Conservation (phyloP, 768 basidiomycete species). For the Amanita muscaria region DNA sequence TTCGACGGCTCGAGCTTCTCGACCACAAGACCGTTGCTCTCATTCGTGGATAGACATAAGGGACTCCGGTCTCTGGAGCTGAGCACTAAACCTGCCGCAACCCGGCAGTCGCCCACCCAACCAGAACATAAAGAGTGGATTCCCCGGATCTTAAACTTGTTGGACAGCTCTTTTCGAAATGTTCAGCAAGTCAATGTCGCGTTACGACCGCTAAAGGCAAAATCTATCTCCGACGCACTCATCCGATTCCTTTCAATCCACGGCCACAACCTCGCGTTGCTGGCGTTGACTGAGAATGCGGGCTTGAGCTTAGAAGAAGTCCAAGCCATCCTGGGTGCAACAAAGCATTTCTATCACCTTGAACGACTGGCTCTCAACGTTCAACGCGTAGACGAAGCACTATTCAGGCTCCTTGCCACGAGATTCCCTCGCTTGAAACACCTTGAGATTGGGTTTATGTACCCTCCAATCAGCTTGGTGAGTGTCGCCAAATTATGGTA, state of each 20-base stretch:
- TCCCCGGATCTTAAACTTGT: slow-evolving; percentile 25
- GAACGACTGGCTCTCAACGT: not conserved
- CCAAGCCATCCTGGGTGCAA: slow-evolving; percentile 16
- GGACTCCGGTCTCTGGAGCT: slow-evolving; percentile 28
- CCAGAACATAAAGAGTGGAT: slow-evolving; percentile 27
- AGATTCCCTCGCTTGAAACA: slow-evolving; percentile 1
- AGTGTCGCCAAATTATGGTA: not conserved
- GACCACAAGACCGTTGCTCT: slow-evolving; percentile 22
- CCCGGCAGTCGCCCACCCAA: slow-evolving; percentile 9
- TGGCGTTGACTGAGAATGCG: slow-evolving; percentile 30
- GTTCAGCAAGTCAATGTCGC: slow-evolving; percentile 27
- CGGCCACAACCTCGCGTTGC: slow-evolving; percentile 19
- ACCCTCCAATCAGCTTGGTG: not conserved
- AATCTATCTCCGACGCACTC: slow-evolving; percentile 21
- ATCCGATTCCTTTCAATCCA: slow-evolving; percentile 23
- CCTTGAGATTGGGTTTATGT: not conserved
- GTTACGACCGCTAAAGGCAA: slow-evolving; percentile 28
- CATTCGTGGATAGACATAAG: slow-evolving; percentile 29
- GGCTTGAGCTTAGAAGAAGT: slow-evolving; percentile 24
- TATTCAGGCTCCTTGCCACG: not conserved
- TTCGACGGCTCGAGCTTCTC: slow-evolving; percentile 35
- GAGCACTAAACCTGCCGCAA: slow-evolving; percentile 22
- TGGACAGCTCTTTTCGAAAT: slow-evolving; percentile 21
- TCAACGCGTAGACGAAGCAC: not conserved
- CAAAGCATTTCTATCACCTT: not conserved